Evolutionary conservation across 345 rosid species (phyloP), one percentile per base, ranked within the genome.

Genomic region (Barbarea vulgaris): DNA sequence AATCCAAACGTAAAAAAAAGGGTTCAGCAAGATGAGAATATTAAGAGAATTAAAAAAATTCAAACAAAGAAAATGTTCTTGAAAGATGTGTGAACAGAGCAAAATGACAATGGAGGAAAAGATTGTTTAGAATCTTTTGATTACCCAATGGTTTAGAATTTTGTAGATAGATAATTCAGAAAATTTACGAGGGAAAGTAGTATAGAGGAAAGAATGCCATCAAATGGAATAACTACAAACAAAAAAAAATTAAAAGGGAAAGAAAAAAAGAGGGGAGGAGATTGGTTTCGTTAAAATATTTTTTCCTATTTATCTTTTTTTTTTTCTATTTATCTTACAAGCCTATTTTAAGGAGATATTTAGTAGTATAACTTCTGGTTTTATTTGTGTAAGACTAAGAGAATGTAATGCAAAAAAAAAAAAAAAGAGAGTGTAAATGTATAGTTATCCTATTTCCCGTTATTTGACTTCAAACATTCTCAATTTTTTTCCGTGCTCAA

Each of bases 81-180:
- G 27, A 52, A 52, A 37, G 62, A 72, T 14, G 50, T 36, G 22
- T 15, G 64, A 44, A 22, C 39, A 70, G 57, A 61, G 22, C 61
- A 61, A 17, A 72, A 63, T 73, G 77, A 42, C 64, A 5, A 72
- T 36, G 52, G 63, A 63, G 34, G 64, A 62, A 9, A 62, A 39
- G 18, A 22, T 61, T 13, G 50, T 41, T 15, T 41, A 36, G 46
- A 5, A 1, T 5, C 10, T 71, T 48, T 47, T 18, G 27, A 47
- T 47, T 60, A 60, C 19, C 50, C 68, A 71, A 61, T 60, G 75
- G 75, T 71, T 36, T n/a, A 34, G 11, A 10, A 7, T 60, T 34
- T 57, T 12, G 10, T 22, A 44, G 2, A 33, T 39, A 41, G 47
- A 19, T 61, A 59, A 9, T 60, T 71, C 7, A 33, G 28, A 28